Evolutionary conservation across 306 rosid species (phyloP), one percentile per base, ranked within the genome.

Genomic region (Medicago truncatula): DNA sequence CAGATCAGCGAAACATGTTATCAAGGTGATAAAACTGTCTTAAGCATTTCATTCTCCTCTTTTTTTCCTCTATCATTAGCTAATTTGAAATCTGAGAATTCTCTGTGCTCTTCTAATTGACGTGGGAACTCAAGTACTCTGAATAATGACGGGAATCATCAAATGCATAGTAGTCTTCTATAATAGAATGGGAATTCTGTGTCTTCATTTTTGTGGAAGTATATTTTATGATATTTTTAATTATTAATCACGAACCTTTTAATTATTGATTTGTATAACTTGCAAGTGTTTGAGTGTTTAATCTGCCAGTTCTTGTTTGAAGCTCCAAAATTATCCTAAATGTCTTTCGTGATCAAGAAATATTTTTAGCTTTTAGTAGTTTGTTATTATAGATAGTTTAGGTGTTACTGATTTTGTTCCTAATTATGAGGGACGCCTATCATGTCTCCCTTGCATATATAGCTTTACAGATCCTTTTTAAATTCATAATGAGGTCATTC

Each of bases 1-100:
- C 71, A 89, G 99, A 83, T 89, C 99, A 67, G 97, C 98, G 15
- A 96, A 96, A 88, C 99, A 96, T 86, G 81, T 89, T 65, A 82
- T 96, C 65, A 96, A 96, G 98, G 99, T 96, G 81, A 83, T 40
- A 23, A 70, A 67, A 73, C 73, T 70, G 43, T 38, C 40, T 81
- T 66, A 21, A 72, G 46, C 40, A 7, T 68, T 70, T 68, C 61
- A 20, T 66, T 72, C 23, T 34, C 34, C 16, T 0, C 16, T 31
- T 0, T 7, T 66, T 72, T 34, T 34, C 34, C 14, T 0, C 16
- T 41, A 1, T 7, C 16, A 13, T 70, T 39, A 67, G 2, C 36
- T 15, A 61, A 44, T 78, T 17, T 67, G 46, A 12, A 53, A 43
- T 83, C 49, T 21, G 41, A 58, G 41, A 52, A 9, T 38, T 34